Percentiles rank a stretch among this genome's conserved stretches.
These are phyloP conservation scores for Globisporangium perplexum DNA, from an alignment of 352 stramenopile species.

Conservation along the genomic window DNA sequence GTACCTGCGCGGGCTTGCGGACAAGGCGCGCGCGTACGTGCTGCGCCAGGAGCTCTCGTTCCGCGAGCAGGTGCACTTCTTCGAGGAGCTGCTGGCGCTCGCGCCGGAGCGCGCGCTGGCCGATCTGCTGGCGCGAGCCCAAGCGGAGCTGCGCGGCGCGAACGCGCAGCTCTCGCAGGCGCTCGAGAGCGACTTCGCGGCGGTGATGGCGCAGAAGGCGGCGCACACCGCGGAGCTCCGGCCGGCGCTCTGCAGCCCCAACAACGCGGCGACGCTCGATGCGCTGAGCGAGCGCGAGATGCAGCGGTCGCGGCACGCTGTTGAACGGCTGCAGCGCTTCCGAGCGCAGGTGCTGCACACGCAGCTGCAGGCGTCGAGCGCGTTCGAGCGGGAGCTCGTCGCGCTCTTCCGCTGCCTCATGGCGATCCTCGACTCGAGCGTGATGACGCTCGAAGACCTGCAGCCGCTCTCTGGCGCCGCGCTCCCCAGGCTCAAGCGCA, in stretches of 20 bases:
- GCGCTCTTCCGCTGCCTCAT: slow-evolving; percentile 35
- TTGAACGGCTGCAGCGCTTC: slow-evolving; percentile 20
- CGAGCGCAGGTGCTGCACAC: slow-evolving; percentile 28
- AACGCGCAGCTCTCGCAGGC: slow-evolving; percentile 8
- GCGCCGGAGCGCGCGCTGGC: slow-evolving; percentile 39
- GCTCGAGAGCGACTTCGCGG: slow-evolving; percentile 29
- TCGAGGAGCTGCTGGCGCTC: slow-evolving; percentile 52
- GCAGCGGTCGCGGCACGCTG: slow-evolving; percentile 24
- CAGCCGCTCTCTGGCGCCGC: slow-evolving; percentile 39
- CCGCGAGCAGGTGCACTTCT: slow-evolving; percentile 53
- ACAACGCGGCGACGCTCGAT: slow-evolving; percentile 45
- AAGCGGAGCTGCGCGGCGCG: slow-evolving; percentile 13
- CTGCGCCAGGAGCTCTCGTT: slow-evolving; percentile 43
- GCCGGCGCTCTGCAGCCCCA: slow-evolving; percentile 69
- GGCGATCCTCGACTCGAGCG: slow-evolving; percentile 47
- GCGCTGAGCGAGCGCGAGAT: slow-evolving; percentile 54
- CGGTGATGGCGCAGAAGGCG: slow-evolving; percentile 42
- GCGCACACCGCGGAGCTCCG: slow-evolving; percentile 48
- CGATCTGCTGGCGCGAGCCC: slow-evolving; percentile 26
- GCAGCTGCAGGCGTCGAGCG: slow-evolving; percentile 21
- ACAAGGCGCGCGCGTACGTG: slow-evolving; percentile 57
- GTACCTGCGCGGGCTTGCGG: slow-evolving; percentile 54
- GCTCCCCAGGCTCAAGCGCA: slow-evolving; percentile 49
- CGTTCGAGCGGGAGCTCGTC: slow-evolving; percentile 50
- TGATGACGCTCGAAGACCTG: slow-evolving; percentile 58